Evolutionary conservation across 345 rosid genomes (phyloP), one percentile per base, ranked within the genome.

Genomic region (Linum lewisii): DNA sequence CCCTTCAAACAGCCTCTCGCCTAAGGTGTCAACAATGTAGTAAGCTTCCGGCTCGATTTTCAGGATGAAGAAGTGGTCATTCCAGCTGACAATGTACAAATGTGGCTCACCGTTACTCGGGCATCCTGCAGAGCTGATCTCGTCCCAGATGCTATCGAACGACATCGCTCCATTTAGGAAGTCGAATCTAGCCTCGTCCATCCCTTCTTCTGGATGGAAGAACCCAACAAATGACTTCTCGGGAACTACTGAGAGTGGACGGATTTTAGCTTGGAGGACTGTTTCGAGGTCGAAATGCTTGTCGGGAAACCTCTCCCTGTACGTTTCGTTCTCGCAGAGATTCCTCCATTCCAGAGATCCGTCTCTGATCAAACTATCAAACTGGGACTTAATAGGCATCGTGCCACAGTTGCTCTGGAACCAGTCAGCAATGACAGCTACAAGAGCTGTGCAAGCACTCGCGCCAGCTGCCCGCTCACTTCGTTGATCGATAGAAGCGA

Each of bases 281-380:
- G 85, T 84, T 2, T 84, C 91, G 0, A 84, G 85, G 64, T 84
- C 91, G 21, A 84, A 84, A 63, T 84, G 91, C 65, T 82, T 84
- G 76, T 84, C 87, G 0, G 91, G 91, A 63, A 84, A 84, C 7
- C 24, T 63, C 59, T 69, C 64, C 65, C 59, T 78, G 38, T 77
- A 77, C 0, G 61, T 62, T 63, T 69, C 72, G n/a, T 80, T 82
- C 66, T 75, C 85, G 1, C 90, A 86, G 38, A 86, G 76, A 60
- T 75, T 84, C 59, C 90, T 79, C 90, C 90, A 86, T 54, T 77
- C 82, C 14, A 66, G 71, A 3, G 90, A 86, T 20, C 90, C 90
- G 57, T 84, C 80, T 61, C 86, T 77, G 44, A 86, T 82, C 62
- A 86, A 64, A 67, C 71, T 68, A 58, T 86, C 84, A 7, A 84